Evolutionary conservation across 441 rosid genomes (phyloP).

Genomic region (Theobroma grandiflorum): DNA sequence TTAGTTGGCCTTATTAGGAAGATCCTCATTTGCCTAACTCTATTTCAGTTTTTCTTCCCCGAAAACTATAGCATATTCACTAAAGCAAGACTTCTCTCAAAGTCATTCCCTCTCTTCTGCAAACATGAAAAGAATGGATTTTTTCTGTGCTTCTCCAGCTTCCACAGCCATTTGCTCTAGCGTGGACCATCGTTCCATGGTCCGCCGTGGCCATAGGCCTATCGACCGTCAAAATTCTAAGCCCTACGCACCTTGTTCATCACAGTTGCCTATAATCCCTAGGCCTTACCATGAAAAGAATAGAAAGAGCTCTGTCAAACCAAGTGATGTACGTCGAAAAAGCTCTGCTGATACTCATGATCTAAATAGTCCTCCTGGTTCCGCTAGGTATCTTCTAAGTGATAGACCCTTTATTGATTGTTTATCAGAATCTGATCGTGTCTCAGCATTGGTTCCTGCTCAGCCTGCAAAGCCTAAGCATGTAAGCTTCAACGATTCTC

Average conservation of each 20-base stretch:
- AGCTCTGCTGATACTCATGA: conserved; percentile 67
- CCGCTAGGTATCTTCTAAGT: conserved; percentile 67
- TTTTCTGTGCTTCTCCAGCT: conserved; percentile 84
- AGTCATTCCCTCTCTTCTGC: conserved; percentile 20
- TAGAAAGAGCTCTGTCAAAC: conserved; percentile 39
- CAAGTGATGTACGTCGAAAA: conserved; percentile 48
- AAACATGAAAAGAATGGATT: conserved; percentile 69
- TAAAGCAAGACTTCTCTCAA: conserved; percentile 13
- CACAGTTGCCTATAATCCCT: conserved; percentile 62
- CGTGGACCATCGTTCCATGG: conserved; percentile 48
- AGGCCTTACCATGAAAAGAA: conserved; percentile 37
- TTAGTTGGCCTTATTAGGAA: conserved; percentile 26
- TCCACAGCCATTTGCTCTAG: conserved; percentile 80
- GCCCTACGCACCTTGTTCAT: conserved; percentile 53
- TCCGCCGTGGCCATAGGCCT: conserved; percentile 53
- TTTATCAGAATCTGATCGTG: conserved; percentile 51
- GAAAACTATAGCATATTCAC: conserved; percentile 5
- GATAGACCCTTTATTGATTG: conserved; percentile 55
- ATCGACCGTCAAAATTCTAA: conserved; percentile 38
- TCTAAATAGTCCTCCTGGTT: conserved; percentile 40
- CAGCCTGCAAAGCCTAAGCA: conserved; percentile 37
- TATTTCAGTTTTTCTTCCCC: background rate
- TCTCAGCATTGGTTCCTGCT: conserved; percentile 38
- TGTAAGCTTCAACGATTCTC: conserved; percentile 44
- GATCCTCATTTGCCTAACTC: conserved; percentile 7